Conservation (phyloP, 2,329 filamentous ascomycete species). For the Xylaria sp. region DNA sequence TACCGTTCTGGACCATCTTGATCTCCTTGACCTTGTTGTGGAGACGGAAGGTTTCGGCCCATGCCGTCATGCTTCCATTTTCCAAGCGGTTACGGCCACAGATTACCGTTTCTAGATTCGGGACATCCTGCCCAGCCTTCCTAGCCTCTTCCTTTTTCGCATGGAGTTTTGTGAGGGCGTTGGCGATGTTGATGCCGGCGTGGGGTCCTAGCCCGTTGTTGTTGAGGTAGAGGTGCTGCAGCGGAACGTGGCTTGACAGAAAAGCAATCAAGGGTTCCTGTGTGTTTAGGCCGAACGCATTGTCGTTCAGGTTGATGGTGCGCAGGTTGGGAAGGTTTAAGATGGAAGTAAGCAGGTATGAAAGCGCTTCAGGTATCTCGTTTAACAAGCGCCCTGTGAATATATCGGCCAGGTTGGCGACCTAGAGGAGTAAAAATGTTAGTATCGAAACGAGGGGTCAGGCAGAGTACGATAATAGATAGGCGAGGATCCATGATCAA, state of each 20-base stretch:
- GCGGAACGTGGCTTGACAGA: conserved; percentile 82
- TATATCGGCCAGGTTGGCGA: conserved; percentile 93
- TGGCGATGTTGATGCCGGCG: conserved; percentile 85
- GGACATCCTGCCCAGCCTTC: conserved; percentile 73
- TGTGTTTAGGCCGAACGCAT: conserved; percentile 95
- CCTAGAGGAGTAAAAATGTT: conserved; percentile 46
- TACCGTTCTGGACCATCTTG: conserved; percentile 99
- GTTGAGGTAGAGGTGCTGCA: conserved; percentile 94
- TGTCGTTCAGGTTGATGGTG: conserved; percentile 95
- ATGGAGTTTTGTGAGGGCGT: conserved; percentile 83
- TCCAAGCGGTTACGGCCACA: conserved; percentile 96
- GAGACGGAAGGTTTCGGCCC: conserved; percentile 85
- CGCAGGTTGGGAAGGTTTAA: conserved; percentile 84
- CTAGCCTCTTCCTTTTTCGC: conserved; percentile 81
- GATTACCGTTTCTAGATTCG: conserved; percentile 92
- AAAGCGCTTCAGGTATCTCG: conserved; percentile 91
- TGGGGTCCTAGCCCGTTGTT: conserved; percentile 97
- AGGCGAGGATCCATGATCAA: background rate
- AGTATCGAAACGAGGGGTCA: conserved; percentile 7
- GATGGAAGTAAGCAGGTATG: conserved; percentile 82
- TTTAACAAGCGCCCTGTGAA: conserved; percentile 92
- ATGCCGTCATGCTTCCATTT: conserved; percentile 94
- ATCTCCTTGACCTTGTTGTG: conserved; percentile 83
- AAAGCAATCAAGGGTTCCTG: conserved; percentile 93
- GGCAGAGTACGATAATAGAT: background rate